Percentiles rank a stretch among this genome's conserved stretches.
phyloP scores from a whole-genome alignment of 306 rosid genomes.

The Prunus campanulata region DNA sequence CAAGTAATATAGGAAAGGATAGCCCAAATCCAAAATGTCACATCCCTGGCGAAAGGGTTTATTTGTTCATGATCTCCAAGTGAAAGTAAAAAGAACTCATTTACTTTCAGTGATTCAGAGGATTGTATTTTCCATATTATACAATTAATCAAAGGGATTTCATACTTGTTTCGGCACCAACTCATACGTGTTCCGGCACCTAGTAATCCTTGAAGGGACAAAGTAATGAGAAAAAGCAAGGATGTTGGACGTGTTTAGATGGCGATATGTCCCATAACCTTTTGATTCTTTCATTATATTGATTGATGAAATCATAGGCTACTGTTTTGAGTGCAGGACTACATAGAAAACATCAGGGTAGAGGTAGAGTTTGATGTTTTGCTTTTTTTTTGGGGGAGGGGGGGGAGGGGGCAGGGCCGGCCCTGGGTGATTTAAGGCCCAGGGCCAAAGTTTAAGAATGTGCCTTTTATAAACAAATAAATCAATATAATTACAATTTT shows the following conservation, averaged over 20 bases:
- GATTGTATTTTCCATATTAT: background rate
- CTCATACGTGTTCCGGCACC: slow-evolving; percentile 90
- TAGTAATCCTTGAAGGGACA: slow-evolving; percentile 95
- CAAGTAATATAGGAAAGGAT: slow-evolving; percentile 80
- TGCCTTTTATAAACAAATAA: too few relatives aligned
- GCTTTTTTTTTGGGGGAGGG: too few relatives aligned
- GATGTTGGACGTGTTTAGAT: slow-evolving; percentile 10
- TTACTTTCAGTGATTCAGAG: background rate
- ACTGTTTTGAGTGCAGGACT: too few relatives aligned
- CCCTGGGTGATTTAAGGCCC: too few relatives aligned
- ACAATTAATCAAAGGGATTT: slow-evolving; percentile 86
- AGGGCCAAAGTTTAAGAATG: too few relatives aligned
- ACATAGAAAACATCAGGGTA: too few relatives aligned
- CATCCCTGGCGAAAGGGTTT: slow-evolving; percentile 83
- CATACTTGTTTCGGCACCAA: slow-evolving; percentile 53
- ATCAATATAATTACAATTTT: too few relatives aligned
- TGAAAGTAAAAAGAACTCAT: background rate
- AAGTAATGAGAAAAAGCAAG: slow-evolving; percentile 94
- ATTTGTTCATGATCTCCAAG: slow-evolving; percentile 10
- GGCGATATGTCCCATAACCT: too few relatives aligned
- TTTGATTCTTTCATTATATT: too few relatives aligned
- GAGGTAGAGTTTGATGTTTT: too few relatives aligned
- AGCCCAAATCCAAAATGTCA: slow-evolving; percentile 92
- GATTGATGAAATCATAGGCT: too few relatives aligned
- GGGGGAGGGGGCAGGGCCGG: too few relatives aligned